Percentiles rank a stretch among this genome's conserved stretches.
Evolutionary conservation across 805 yeast species (phyloP).

Genomic region (Starmerella ratchasimensis): DNA sequence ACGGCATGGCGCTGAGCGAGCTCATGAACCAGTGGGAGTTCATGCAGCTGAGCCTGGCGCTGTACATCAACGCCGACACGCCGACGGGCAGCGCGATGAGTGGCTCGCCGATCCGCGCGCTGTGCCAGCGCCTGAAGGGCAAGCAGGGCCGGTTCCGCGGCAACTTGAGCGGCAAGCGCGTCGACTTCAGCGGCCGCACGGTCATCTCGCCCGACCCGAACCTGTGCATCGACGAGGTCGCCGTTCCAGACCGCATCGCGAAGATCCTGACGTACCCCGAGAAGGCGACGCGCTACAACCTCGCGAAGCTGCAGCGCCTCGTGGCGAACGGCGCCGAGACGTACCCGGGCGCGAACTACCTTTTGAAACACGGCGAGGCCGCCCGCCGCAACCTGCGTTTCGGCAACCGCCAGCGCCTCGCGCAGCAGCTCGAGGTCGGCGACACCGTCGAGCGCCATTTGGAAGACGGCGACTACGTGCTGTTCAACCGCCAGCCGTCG

Average conservation of each 20-base stretch:
- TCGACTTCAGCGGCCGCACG: slow-evolving; percentile 94
- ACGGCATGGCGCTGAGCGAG: slow-evolving; percentile 83
- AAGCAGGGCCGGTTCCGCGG: slow-evolving; percentile 99
- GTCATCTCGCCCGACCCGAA: slow-evolving; percentile 99
- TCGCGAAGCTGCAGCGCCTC: slow-evolving; percentile 57
- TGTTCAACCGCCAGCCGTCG: slow-evolving; percentile 96
- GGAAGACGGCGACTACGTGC: slow-evolving; percentile 91
- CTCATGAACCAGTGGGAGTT: slow-evolving; percentile 99
- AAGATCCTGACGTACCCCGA: slow-evolving; percentile 94
- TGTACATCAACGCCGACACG: slow-evolving; percentile 93
- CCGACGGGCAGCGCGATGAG: slow-evolving; percentile 45
- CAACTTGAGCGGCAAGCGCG: slow-evolving; percentile 94
- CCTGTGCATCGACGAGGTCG: slow-evolving; percentile 86
- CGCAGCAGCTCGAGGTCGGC: slow-evolving; percentile 65
- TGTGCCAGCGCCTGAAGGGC: slow-evolving; percentile 94
- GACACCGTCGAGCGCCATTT: slow-evolving; percentile 93
- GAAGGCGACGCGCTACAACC: slow-evolving; percentile 77
- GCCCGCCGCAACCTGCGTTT: slow-evolving; percentile 70
- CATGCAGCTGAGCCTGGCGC: slow-evolving; percentile 85
- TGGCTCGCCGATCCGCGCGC: slow-evolving; percentile 80
- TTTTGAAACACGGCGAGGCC: slow-evolving; percentile 61
- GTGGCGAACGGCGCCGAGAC: slow-evolving; percentile 71
- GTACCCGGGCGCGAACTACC: slow-evolving; percentile 95
- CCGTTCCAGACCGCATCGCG: slow-evolving; percentile 95
- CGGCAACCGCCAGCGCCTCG: slow-evolving; percentile 70